Conservation (phyloP, 805 yeast species). For the Barnettozyma salicaria region DNA sequence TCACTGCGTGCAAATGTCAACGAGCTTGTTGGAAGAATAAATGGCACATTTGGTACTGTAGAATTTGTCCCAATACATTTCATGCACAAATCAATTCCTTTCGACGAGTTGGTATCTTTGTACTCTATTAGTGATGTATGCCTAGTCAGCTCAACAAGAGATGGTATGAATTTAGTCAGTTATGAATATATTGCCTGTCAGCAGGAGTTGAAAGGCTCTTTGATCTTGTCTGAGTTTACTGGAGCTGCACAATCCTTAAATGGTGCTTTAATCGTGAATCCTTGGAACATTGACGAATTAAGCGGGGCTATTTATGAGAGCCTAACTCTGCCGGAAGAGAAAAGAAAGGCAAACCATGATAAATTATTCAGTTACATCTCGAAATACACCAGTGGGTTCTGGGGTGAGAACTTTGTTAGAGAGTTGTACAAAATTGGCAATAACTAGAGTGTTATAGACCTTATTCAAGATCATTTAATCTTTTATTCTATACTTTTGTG, state of each 20-base stretch:
- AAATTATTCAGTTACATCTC: conserved; percentile 82
- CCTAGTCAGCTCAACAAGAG: conserved; percentile 88
- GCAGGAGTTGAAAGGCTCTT: conserved; percentile 73
- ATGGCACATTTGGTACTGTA: conserved; percentile 93
- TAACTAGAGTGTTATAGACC: not conserved
- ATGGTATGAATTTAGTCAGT: conserved; percentile 96
- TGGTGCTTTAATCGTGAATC: conserved; percentile 91
- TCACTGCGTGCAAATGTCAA: conserved; percentile 88
- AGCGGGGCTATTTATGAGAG: conserved; percentile 83
- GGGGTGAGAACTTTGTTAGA: conserved; percentile 95
- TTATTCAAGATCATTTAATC: not conserved
- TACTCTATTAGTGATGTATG: conserved; percentile 87
- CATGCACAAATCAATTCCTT: conserved; percentile 86
- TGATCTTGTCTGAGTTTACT: conserved; percentile 89
- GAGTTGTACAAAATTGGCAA: conserved; percentile 53
- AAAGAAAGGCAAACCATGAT: conserved; percentile 69
- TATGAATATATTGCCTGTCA: conserved; percentile 98
- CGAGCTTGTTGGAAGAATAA: conserved; percentile 93
- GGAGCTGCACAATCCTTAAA: conserved; percentile 99
- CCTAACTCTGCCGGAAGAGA: conserved; percentile 78
- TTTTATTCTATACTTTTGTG: not conserved
- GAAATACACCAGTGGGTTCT: conserved; percentile 89
- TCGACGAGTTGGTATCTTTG: conserved; percentile 84
- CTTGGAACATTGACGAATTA: conserved; percentile 97
- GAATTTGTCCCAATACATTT: conserved; percentile 98